Percentiles rank a stretch among this genome's conserved stretches.
These are phyloP conservation scores for Dinochytrium kinnereticum DNA, from an alignment of 371 early-diverging fungal genomes.

Conservation along the genomic window DNA sequence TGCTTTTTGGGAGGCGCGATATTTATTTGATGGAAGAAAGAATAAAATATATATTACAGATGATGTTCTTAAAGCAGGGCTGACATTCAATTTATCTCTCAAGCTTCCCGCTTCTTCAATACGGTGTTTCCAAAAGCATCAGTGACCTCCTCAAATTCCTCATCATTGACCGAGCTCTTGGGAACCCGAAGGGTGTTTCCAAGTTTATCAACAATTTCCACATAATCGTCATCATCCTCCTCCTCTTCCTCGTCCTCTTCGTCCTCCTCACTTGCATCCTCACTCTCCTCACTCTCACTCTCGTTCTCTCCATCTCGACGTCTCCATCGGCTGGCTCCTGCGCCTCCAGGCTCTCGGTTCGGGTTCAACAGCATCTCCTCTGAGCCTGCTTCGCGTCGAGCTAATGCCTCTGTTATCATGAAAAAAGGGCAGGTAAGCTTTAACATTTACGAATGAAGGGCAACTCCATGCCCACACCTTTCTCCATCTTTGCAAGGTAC, in stretches of 20 bases:
- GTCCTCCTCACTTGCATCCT: constrained; percentile 32
- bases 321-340: constrained; percentile 24
- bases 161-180: background rate
- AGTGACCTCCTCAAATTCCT: constrained; percentile 2
- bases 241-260: constrained; percentile 34
- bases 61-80: too few species aligned
- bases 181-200: constrained; percentile 42
- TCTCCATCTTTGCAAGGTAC: constrained; percentile 51
- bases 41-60: too few species aligned
- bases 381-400: constrained; percentile 21
- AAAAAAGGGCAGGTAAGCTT: too few species aligned
- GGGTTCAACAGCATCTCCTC: constrained; percentile 35
- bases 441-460: too few species aligned
- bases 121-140: constrained; percentile 10
- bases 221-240: constrained; percentile 38
- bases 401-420: constrained; percentile 10
- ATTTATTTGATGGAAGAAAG: too few species aligned
- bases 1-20: too few species aligned
- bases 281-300: constrained; percentile 32
- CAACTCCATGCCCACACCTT: constrained; percentile 11
- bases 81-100: too few species aligned
- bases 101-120: background rate
- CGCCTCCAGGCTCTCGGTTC: constrained; percentile 27
- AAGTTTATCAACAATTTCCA: constrained; percentile 42
- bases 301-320: constrained; percentile 15